phyloP scores from a whole-genome alignment of 106 monocot genomes.

The Gastrodia elata region DNA sequence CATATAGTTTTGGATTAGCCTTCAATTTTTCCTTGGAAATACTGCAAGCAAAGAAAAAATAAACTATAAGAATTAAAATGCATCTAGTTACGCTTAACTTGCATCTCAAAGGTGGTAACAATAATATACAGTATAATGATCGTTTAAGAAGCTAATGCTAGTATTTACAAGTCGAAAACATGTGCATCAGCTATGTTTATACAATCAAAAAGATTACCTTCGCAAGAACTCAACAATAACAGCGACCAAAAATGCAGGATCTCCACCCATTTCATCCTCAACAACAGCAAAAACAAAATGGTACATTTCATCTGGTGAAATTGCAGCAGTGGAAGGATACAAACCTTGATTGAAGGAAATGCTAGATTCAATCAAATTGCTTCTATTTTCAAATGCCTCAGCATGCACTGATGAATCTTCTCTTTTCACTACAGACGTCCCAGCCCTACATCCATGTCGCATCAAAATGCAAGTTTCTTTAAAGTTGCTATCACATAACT shows the following conservation, averaged over 20 bases:
- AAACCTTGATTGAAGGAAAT: slow-evolving; percentile 22
- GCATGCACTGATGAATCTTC: slow-evolving; percentile 20
- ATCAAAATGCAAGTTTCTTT: slow-evolving; percentile 11
- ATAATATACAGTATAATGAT: background rate
- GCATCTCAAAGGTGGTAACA: background rate
- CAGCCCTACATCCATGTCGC: background rate
- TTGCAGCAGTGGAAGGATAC: slow-evolving; percentile 31
- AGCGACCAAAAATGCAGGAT: slow-evolving; percentile 75
- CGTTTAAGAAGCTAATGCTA: background rate
- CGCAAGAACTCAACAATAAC: slow-evolving; percentile 67
- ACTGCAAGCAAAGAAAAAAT: slow-evolving; percentile 29
- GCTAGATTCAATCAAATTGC: slow-evolving; percentile 17
- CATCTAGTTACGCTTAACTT: background rate
- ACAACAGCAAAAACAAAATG: slow-evolving; percentile 59
- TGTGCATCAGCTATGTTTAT: background rate
- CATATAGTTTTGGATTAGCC: slow-evolving; percentile 50
- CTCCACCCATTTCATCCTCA: slow-evolving; percentile 85
- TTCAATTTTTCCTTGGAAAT: slow-evolving; percentile 52
- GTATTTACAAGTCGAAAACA: background rate
- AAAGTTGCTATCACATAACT: slow-evolving; percentile 16
- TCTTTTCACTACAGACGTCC: slow-evolving; percentile 11
- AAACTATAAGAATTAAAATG: background rate
- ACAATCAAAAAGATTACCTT: slow-evolving; percentile 37
- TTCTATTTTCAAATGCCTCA: slow-evolving; percentile 14
- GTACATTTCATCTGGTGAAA: slow-evolving; percentile 87